Percentiles rank a stretch among this genome's conserved stretches.
phyloP scores from a whole-genome alignment of 768 basidiomycete species.

The Rhizopogon vesiculosus region DNA sequence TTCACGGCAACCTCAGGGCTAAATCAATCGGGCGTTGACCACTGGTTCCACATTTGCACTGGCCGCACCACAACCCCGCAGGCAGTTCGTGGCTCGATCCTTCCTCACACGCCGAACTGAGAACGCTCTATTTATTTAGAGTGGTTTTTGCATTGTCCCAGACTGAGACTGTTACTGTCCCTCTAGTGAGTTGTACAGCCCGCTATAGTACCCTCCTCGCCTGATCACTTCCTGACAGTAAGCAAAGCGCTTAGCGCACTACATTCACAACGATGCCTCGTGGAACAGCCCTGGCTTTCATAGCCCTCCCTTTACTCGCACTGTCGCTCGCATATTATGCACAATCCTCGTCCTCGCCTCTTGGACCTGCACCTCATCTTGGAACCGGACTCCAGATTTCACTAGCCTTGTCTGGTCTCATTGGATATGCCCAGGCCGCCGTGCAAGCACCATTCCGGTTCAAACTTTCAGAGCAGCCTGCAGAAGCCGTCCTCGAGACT shows the following conservation, averaged over 20 bases:
- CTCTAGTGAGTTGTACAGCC: neutral
- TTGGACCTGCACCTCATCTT: constrained; percentile 28
- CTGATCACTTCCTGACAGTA: neutral
- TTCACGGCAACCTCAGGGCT: neutral
- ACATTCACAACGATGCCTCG: constrained; percentile 17
- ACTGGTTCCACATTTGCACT: neutral
- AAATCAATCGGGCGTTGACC: neutral
- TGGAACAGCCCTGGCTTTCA: constrained; percentile 11
- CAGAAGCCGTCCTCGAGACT: constrained; percentile 3
- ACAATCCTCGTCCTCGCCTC: constrained; percentile 25
- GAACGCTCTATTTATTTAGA: neutral
- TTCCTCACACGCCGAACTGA: neutral
- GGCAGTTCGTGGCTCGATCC: neutral
- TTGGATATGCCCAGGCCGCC: constrained; percentile 19
- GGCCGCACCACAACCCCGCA: neutral
- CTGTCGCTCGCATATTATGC: constrained; percentile 26
- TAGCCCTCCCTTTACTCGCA: constrained; percentile 20
- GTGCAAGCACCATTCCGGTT: constrained; percentile 16
- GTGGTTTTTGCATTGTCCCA: neutral
- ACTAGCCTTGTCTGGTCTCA: constrained; percentile 19
- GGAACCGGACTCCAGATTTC: constrained; percentile 17
- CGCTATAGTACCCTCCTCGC: neutral
- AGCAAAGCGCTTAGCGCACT: neutral
- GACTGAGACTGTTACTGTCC: neutral
- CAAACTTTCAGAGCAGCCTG: constrained; percentile 6